These are phyloP conservation scores for Clavariopsis aquatica DNA, from an alignment of 495 filamentous ascomycete genomes.

Conservation along the genomic window DNA sequence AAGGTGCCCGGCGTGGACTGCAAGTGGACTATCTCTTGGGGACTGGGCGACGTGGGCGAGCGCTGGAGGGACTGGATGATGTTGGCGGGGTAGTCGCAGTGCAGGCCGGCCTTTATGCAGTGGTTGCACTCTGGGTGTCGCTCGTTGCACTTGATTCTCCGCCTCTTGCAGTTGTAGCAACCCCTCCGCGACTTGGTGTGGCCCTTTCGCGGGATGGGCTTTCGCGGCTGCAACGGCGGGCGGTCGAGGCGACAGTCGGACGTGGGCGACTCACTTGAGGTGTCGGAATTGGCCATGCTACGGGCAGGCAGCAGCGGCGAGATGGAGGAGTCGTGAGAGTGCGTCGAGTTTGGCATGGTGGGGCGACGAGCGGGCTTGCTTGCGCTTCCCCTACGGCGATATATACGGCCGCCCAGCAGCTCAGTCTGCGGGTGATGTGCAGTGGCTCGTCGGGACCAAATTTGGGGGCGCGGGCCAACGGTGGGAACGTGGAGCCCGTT, in stretches of 20 bases:
- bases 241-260: constrained; percentile 14
- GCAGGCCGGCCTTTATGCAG: constrained; percentile 58
- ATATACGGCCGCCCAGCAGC: constrained; percentile 27
- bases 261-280: constrained; percentile 29
- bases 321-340: constrained; percentile 6
- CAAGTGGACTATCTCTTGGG: constrained; percentile 31
- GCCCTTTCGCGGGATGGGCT: constrained; percentile 40
- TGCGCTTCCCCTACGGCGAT: constrained; percentile 18
- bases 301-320: constrained; percentile 27
- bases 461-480: constrained; percentile 31
- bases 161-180: constrained; percentile 65
- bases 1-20: constrained; percentile 34
- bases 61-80: constrained; percentile 36
- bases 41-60: constrained; percentile 11
- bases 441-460: constrained; percentile 28
- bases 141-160: constrained; percentile 67
- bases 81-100: constrained; percentile 58
- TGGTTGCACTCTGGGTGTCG: constrained; percentile 59
- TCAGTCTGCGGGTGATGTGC: not conserved
- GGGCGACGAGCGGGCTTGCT: not conserved
- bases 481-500: constrained; percentile 21
- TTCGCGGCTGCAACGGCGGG: constrained; percentile 29
- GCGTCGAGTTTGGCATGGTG: not conserved
- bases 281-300: constrained; percentile 18
- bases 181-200: constrained; percentile 65